phyloP scores from a whole-genome alignment of 441 rosid genomes.

The Bocquillonia castaneifolia region DNA sequence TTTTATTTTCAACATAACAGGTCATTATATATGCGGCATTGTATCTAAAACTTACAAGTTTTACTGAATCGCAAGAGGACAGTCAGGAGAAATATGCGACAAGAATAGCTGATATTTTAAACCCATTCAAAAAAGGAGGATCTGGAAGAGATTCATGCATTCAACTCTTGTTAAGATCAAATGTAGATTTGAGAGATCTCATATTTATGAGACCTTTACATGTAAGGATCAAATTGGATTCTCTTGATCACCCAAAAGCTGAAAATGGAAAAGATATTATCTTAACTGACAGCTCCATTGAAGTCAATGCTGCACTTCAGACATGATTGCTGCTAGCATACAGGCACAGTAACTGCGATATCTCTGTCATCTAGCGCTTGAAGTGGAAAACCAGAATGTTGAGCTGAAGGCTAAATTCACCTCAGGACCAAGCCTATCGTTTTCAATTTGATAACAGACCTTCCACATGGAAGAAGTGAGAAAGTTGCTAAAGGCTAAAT shows the following conservation, averaged over 20 bases:
- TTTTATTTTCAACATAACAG: slow-evolving; percentile 30
- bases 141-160: slow-evolving; percentile 42
- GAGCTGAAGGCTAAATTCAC: neutral
- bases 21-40: slow-evolving; percentile 55
- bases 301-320: slow-evolving; percentile 49
- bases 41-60: slow-evolving; percentile 53
- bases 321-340: slow-evolving; percentile 11
- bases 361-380: neutral
- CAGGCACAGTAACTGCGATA: neutral
- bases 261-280: slow-evolving; percentile 55
- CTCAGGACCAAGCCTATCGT: neutral
- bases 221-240: slow-evolving; percentile 53
- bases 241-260: slow-evolving; percentile 66
- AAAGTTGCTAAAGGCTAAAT: too few relatives aligned
- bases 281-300: slow-evolving; percentile 48
- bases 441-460: neutral
- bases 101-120: slow-evolving; percentile 48
- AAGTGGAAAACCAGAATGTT: neutral
- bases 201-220: slow-evolving; percentile 65
- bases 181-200: slow-evolving; percentile 53
- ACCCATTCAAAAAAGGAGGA: slow-evolving; percentile 33
- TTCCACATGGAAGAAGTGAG: neutral
- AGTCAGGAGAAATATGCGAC: slow-evolving; percentile 48
- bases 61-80: slow-evolving; percentile 32
- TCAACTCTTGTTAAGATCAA: slow-evolving; percentile 47